These are phyloP conservation scores for Ceratopteris richardii DNA, from an alignment of 75 land plant genomes.

Conservation along the genomic window DNA sequence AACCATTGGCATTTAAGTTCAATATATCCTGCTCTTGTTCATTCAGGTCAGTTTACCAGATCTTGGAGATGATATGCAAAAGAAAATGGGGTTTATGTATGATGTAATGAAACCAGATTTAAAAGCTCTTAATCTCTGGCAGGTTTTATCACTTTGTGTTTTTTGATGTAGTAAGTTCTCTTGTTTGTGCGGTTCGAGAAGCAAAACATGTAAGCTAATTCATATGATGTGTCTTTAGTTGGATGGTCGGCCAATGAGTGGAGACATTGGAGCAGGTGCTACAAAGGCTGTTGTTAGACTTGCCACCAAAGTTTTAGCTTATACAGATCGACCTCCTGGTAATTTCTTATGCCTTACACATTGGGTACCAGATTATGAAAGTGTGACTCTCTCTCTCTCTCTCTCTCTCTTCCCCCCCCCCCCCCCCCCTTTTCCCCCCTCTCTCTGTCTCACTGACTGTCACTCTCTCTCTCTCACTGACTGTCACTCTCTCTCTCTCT, in stretches of 20 bases:
- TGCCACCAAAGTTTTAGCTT: constrained; percentile 40
- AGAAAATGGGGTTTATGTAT: constrained; percentile 51
- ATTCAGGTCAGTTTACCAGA: constrained; percentile 93
- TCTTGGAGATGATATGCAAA: constrained; percentile 44
- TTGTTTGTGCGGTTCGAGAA: too few species aligned
- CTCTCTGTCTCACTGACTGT: too few species aligned
- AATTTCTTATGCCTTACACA: constrained; percentile 2
- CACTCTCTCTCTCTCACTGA: too few species aligned
- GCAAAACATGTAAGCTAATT: too few species aligned
- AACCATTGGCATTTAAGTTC: too few species aligned
- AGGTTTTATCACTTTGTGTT: constrained; percentile 50
- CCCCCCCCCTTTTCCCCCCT: too few species aligned
- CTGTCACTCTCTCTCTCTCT: too few species aligned
- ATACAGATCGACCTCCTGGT: constrained; percentile 59
- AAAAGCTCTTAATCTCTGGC: constrained; percentile 72
- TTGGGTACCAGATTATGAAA: not conserved
- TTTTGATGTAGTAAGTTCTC: too few species aligned
- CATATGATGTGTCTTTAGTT: constrained; percentile 35
- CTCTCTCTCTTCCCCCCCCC: too few species aligned
- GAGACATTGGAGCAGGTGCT: constrained; percentile 89
- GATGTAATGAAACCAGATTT: constrained; percentile 38
- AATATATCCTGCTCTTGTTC: too few species aligned
- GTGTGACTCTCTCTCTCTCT: too few species aligned
- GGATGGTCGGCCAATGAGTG: constrained; percentile 99
- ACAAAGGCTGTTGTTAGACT: constrained; percentile 73